phyloP scores from a whole-genome alignment of 139 green algal species.

The Micractinium conductrix region DNA sequence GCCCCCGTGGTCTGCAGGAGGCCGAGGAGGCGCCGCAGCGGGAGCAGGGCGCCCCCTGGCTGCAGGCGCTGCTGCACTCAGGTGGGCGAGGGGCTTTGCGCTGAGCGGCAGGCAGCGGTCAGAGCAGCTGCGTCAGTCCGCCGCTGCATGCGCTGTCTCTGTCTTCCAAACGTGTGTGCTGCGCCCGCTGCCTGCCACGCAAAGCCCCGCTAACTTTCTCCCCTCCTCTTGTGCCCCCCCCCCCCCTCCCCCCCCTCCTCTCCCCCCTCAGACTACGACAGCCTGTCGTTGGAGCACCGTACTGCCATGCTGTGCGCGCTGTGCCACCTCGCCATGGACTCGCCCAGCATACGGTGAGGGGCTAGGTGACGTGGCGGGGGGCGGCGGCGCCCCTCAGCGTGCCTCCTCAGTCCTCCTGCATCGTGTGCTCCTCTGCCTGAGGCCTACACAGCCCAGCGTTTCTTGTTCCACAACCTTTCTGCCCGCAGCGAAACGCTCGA shows the following conservation, averaged over 20 bases:
- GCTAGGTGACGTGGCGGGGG: no score
- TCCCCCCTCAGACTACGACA: no score
- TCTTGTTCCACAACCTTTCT: neutral
- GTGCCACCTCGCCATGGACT: conserved; percentile 42
- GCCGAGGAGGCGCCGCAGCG: conserved; percentile 14
- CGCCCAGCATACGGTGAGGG: conserved; percentile 28
- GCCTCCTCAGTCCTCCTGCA: neutral
- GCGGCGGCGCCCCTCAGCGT: no score
- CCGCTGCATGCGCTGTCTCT: no score
- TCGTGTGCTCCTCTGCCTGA: neutral
- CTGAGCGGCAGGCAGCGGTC: no score
- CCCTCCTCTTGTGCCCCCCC: no score
- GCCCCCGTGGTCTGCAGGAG: conserved; percentile 9
- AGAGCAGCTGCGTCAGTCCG: no score
- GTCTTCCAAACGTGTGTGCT: neutral
- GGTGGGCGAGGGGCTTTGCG: neutral
- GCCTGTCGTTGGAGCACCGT: conserved; percentile 62
- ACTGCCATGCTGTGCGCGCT: conserved; percentile 70
- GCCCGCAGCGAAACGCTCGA: conserved; percentile 55
- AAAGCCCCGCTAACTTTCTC: no score
- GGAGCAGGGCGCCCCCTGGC: conserved; percentile 51
- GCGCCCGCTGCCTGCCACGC: neutral
- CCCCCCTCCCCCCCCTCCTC: no score
- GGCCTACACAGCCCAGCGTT: no score
- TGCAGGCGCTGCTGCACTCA: conserved; percentile 42